Evolutionary conservation across 495 filamentous ascomycete genomes (phyloP).

Genomic region (Talaromyces proteolyticus): DNA sequence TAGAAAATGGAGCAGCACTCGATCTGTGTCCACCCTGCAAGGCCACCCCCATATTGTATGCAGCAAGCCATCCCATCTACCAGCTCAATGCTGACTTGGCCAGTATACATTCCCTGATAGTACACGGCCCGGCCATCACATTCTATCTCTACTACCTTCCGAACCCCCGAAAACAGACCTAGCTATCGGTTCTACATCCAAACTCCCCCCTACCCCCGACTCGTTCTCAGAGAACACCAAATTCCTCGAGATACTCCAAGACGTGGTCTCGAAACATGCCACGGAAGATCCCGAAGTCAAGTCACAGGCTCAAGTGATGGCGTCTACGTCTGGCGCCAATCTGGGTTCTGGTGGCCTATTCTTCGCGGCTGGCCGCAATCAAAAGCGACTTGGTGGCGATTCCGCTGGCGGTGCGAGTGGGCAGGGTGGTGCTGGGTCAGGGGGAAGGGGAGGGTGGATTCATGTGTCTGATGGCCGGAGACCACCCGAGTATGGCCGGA

Average conservation of each 20-base stretch:
- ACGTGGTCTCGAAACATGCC: constrained; percentile 65
- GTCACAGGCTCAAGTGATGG: constrained; percentile 73
- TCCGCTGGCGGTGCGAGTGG: constrained; percentile 72
- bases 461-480: constrained; percentile 80
- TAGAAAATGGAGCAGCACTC: constrained; percentile 22
- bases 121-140: constrained; percentile 33
- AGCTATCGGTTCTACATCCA: constrained; percentile 68
- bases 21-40: constrained; percentile 45
- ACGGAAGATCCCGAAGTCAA: constrained; percentile 64
- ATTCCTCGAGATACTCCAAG: constrained; percentile 73
- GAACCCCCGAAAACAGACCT: constrained; percentile 61
- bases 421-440: constrained; percentile 80
- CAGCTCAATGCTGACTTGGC: constrained; percentile 14
- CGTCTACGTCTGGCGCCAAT: constrained; percentile 67
- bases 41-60: constrained; percentile 51
- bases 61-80: constrained; percentile 2
- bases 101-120: constrained; percentile 67
- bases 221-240: constrained; percentile 70
- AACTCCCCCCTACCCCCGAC: constrained; percentile 69
- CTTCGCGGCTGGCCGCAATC: constrained; percentile 39
- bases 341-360: constrained; percentile 62
- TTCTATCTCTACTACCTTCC: constrained; percentile 72
- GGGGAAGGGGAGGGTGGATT: constrained; percentile 78
- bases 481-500: constrained; percentile 85
- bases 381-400: constrained; percentile 33